Evolutionary conservation across 805 yeast species (phyloP), one percentile per base, ranked within the genome.

Genomic region (Wickerhamomyces queroliae): DNA sequence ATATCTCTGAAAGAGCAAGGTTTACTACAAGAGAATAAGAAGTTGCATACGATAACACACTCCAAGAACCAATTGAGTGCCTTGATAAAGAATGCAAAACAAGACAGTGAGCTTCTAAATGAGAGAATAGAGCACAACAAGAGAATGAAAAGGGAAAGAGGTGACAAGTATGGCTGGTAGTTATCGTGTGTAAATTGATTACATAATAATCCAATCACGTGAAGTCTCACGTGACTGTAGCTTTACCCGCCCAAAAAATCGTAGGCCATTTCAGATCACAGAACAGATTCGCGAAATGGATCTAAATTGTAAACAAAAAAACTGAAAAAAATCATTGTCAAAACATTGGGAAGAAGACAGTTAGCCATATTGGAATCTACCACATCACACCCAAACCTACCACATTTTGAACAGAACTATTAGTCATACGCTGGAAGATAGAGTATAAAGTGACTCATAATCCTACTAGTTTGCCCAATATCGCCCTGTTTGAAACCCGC

Each of bases 61-160:
- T 35, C 34, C 9, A 51, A 44, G 37, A 56, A 56, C 35, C 60
- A 56, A 37, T 40, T 56, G 32, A 44, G 49, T 4, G 47, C 60
- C 2, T 39, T 56, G 25, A 45, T 56, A 33, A 54, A 53, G 35
- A 56, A 56, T 42, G 60, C 60, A 1, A 16, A 47, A 16, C 44
- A 43, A 36, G 50, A 56, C 17, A 39, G 48, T 20, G 59, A 51
- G 7, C 20, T 56, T 2, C 36, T 56, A 4, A 38, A 46, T n/a
- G 56, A 52, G 36, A 46, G 44, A 31, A 45, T 49, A 19, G 55
- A 54, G 28, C 39, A 45, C 4, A 51, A 44, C 25, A 54, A 56
- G 36, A 47, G 39, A 28, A 24, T 36, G 2, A 49, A 49, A 18
- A 55, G 43, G 38, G 59, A 54, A 20, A 37, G 44, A 15, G 46